Evolutionary conservation across 345 rosid species (phyloP), one percentile per base, ranked within the genome.

Genomic region (Melaleuca quinquenervia): DNA sequence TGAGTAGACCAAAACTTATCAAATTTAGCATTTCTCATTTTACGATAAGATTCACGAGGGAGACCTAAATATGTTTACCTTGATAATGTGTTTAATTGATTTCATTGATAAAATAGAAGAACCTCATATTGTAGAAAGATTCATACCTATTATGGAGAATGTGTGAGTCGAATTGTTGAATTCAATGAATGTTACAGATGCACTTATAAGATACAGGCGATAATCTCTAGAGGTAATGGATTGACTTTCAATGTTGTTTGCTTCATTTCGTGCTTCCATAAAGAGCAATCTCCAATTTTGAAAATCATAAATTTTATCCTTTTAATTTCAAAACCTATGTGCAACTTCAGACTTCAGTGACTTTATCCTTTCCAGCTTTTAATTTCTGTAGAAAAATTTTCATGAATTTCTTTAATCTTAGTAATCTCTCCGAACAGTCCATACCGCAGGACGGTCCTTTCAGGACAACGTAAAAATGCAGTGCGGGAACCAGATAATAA

Each of bases 141-240:
- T 32, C 0, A 0, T 32, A 24, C 18, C 12, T 70, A 18, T 1
- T 70, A 70, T 5, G 0, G 20, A 8, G 0, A 32, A 32, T 11
- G 29, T 16, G 11, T 18, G 1, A 32, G 6, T 16, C 32, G 11
- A 32, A 70, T 32, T 3, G 11, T 70, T 0, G 0, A 32, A 18
- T 70, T 6, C 5, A 70, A 3, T 32, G 21, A 16, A 70, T 70
- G 3, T 32, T 32, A 70, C 7, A 0, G 12, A 32, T 64, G 78
- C 45, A 32, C 1, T 22, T 4, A 64, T 0, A 3, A 64, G 44
- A 32, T 14, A 16, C 10, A 8, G 32, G 45, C 12, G 0, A 7
- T 5, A 53, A 53, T 53, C 24, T 53, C 55, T 18, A 8, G 8
- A 8, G 58, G 11, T 8, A 8, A 22, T 56, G 62, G 29, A 56